Conservation (phyloP, 352 stramenopile genomes). For the Phytophthora europaea region DNA sequence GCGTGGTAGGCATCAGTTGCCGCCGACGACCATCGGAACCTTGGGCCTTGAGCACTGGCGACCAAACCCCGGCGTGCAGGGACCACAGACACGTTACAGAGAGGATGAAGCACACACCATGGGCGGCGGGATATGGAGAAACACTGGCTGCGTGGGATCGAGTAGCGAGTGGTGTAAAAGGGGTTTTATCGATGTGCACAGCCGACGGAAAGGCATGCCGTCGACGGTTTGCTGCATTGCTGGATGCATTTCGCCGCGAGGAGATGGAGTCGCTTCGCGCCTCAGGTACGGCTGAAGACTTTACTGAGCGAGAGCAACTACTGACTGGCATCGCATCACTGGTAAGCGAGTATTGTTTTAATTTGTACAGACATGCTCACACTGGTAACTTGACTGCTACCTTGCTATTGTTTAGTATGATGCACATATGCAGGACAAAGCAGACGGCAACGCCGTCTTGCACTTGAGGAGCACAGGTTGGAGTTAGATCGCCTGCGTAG, state of each 20-base stretch:
- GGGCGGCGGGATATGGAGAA: slow-evolving; percentile 6
- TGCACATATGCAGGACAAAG: slow-evolving; percentile 10
- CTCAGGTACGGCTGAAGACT: slow-evolving; percentile 7
- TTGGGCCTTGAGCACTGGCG: neutral
- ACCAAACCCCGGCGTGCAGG: neutral
- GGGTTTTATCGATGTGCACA: neutral
- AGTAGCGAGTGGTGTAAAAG: neutral
- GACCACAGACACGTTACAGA: neutral
- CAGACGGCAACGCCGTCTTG: neutral
- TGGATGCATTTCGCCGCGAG: slow-evolving; percentile 5
- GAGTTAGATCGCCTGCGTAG: slow-evolving; percentile 8
- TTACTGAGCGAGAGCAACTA: slow-evolving; percentile 6
- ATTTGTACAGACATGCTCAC: neutral
- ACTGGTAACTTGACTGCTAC: neutral
- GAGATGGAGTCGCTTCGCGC: slow-evolving; percentile 7
- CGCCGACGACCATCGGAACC: neutral
- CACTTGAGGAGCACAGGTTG: neutral
- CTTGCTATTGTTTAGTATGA: slow-evolving; percentile 6
- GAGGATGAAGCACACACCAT: neutral
- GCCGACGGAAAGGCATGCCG: slow-evolving; percentile 1
- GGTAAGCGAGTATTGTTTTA: slow-evolving; percentile 2
- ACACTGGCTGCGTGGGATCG: neutral
- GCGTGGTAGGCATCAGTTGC: neutral
- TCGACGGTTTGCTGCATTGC: neutral
- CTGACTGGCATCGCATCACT: neutral